Conservation (phyloP, 495 filamentous ascomycete genomes). For the Neohortaea acidophila region DNA sequence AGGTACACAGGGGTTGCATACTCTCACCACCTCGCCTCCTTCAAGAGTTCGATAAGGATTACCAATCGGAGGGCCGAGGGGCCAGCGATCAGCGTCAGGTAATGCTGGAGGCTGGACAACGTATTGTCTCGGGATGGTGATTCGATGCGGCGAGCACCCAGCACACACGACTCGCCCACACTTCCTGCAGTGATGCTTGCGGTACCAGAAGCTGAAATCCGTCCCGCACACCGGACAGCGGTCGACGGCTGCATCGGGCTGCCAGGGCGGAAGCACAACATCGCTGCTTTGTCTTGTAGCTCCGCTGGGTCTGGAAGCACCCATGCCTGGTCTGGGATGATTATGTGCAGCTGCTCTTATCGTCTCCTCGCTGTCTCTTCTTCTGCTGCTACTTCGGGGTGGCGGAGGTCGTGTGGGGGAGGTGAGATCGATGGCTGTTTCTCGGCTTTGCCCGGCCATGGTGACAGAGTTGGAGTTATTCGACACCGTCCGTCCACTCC, state of each 20-base stretch:
- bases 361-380: background rate
- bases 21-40: conserved; percentile 73
- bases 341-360: background rate
- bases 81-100: no score
- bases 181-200: conserved; percentile 90
- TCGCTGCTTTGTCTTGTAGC: conserved; percentile 14
- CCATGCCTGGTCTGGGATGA: background rate
- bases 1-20: conserved; percentile 90
- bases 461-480: background rate
- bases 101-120: conserved; percentile 87
- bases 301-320: background rate
- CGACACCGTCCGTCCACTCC: background rate
- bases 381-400: background rate
- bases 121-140: conserved; percentile 84
- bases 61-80: no score
- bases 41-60: no score
- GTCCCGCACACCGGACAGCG: conserved; percentile 68
- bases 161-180: conserved; percentile 90
- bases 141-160: conserved; percentile 82
- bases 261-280: conserved; percentile 56
- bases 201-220: conserved; percentile 69
- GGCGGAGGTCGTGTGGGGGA: background rate
- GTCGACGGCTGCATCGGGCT: conserved; percentile 64
- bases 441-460: background rate
- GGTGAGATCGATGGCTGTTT: conserved; percentile 3